Evolutionary conservation across 441 rosid species (phyloP).

Genomic region (Pelargonium australe): DNA sequence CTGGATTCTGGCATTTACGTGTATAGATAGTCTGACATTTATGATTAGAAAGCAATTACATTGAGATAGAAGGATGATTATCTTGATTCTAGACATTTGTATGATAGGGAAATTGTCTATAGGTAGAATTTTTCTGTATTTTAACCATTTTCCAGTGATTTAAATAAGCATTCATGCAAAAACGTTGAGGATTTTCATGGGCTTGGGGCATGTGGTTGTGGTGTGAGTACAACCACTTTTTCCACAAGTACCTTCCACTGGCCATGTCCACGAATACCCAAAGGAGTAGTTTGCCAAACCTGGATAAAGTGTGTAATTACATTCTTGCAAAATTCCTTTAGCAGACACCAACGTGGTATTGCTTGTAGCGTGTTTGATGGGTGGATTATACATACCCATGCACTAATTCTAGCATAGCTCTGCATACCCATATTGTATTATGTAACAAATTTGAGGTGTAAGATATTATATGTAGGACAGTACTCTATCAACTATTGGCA

Average conservation of each 20-base stretch:
- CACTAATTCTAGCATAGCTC: not conserved
- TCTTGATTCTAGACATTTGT: too few relatives aligned
- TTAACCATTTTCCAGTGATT: too few relatives aligned
- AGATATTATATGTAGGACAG: not conserved
- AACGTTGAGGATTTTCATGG: too few relatives aligned
- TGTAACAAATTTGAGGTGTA: not conserved
- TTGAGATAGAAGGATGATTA: too few relatives aligned
- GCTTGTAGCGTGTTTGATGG: not conserved
- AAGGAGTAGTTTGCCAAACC: not conserved
- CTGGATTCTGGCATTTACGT: not conserved
- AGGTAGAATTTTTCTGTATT: too few relatives aligned
- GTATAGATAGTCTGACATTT: not conserved
- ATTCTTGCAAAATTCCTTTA: not conserved
- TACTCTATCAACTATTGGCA: not conserved
- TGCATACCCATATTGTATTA: not conserved
- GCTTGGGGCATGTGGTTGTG: too few relatives aligned
- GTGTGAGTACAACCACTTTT: too few relatives aligned
- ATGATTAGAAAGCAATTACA: too few relatives aligned
- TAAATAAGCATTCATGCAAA: too few relatives aligned
- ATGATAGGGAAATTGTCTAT: too few relatives aligned
- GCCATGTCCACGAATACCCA: slow-evolving; percentile 79
- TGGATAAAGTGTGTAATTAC: too few relatives aligned
- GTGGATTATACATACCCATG: too few relatives aligned
- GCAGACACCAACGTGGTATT: not conserved
- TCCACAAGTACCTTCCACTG: slow-evolving; percentile 84